Evolutionary conservation across 2,329 filamentous ascomycete species (phyloP), one percentile per base, ranked within the genome.

Genomic region (Polytolypa hystricis): DNA sequence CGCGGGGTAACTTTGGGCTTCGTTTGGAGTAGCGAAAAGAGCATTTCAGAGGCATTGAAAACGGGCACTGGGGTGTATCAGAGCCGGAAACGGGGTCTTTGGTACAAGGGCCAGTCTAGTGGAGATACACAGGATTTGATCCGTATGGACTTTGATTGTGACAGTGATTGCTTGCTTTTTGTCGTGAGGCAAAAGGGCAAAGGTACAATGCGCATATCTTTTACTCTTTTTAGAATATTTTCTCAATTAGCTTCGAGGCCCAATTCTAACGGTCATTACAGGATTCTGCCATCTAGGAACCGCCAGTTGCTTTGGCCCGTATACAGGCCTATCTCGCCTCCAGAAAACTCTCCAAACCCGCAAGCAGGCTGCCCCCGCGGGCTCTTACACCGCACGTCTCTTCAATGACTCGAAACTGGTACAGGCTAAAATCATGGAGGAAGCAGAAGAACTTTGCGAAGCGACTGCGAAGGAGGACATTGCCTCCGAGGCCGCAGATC

Each of bases 351-450:
- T 98, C 10, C 67, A 81, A 45, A 80, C 78, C 27, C 79, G 91
- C 49, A 94, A 91, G 57, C 63, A 73, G 28, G 84, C 82, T 12
- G 87, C 89, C 0, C 89, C 91, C 0, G 73, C 73, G 46, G 89
- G 87, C 1, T 98, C 91, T 9, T 98, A 98, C 60, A 98, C 91
- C 4, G 84, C 86, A 12, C 73, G 89, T 21, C 68, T 98, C 1
- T 98, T 96, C 68, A 87, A 81, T 12, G 91, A 98, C 45, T 76
- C 84, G 49, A 87, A 93, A 58, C 72, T 98, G 38, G 65, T 95
- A 37, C 74, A 84, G 29, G 91, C 91, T 3, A 98, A 98, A 70
- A 95, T 98, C 38, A 93, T 96, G 78, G 91, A 98, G 61, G 91
- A 98, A 60, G 91, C 91, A 0, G 84, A 93, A 53, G 91, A 98